These are phyloP conservation scores for Prinsepia uniflora DNA, from an alignment of 306 rosid genomes.

Conservation along the genomic window DNA sequence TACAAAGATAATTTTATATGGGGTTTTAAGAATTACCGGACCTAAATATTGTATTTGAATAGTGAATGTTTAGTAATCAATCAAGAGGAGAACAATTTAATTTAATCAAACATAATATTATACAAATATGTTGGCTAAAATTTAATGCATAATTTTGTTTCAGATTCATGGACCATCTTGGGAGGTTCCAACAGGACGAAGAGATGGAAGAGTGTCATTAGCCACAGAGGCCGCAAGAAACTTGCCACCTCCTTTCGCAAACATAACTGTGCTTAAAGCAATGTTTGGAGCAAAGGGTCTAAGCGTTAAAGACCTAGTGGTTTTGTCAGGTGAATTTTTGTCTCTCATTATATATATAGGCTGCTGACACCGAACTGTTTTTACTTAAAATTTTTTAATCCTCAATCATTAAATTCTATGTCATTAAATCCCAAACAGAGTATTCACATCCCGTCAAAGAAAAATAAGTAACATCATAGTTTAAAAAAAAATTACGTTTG, in stretches of 20 bases:
- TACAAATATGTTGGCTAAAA: not conserved
- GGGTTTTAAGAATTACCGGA: too few relatives aligned
- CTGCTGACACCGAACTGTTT: too few relatives aligned
- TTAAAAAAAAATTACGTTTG: too few relatives aligned
- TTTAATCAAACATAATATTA: not conserved
- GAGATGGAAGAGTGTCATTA: conserved; percentile 35
- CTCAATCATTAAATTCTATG: too few relatives aligned
- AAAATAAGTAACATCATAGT: too few relatives aligned
- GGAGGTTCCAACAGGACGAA: conserved; percentile 41
- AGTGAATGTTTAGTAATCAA: too few relatives aligned
- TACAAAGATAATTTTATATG: too few relatives aligned
- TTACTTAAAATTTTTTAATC: too few relatives aligned
- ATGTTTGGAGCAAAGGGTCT: conserved; percentile 27
- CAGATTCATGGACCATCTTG: conserved; percentile 33
- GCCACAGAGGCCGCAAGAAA: conserved; percentile 13
- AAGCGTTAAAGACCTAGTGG: conserved; percentile 32
- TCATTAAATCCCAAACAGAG: too few relatives aligned
- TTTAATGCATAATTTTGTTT: not conserved
- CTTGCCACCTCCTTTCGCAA: conserved; percentile 30
- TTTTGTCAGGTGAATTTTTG: conserved; percentile 31
- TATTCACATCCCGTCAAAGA: too few relatives aligned
- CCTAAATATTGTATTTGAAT: too few relatives aligned
- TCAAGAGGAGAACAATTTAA: too few relatives aligned
- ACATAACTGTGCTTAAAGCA: conserved; percentile 29
- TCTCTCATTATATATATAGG: not conserved